Evolutionary conservation across 441 rosid species (phyloP), one percentile per base, ranked within the genome.

Genomic region (Mallotus repandus): DNA sequence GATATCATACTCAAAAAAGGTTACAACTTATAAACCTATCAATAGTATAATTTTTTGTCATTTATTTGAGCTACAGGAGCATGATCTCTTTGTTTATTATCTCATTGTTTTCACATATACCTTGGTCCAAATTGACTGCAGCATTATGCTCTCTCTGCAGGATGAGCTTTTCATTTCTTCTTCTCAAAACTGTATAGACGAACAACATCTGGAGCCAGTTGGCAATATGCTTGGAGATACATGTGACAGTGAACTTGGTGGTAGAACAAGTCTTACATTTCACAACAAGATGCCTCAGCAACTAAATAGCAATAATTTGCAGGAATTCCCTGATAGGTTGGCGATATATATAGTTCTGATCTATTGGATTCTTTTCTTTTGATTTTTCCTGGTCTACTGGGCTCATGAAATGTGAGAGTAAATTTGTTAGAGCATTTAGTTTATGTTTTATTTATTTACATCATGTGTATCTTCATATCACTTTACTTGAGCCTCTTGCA

Each of bases 311-410:
- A 81, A 73, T 68, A 79, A 63, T 77, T 54, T 78, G 35, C 78
- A 54, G 38, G 89, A 83, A 49, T 81, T 86, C 57, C 74, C 65
- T 66, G 81, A 77, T 72, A 79, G 92, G 92, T 90, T 73, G 68
- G 80, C 78, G 48, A 59, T 65, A 56, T 0, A 43, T 59, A 49
- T 71, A 0, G 9, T 74, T 67, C 66, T 35, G 35, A 5, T 81
- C 63, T 69, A 55, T 18, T 56, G 2, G 16, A 41, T 29, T 48
- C n/a, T 52, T 59, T 61, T 45, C 46, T 66, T n/a, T 50, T 29
- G 41, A 62, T 46, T 56, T 9, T 18, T 61, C 10, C 18, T 16
- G 45, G 5, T 14, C 35, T 62, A 22, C 52, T 13, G 1, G 55
- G 18, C 16, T 54, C 63, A 0, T 21, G 18, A 61, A 61, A 53